Evolutionary conservation across 2,329 filamentous ascomycete genomes (phyloP).

Genomic region (Fusarium sp.): DNA sequence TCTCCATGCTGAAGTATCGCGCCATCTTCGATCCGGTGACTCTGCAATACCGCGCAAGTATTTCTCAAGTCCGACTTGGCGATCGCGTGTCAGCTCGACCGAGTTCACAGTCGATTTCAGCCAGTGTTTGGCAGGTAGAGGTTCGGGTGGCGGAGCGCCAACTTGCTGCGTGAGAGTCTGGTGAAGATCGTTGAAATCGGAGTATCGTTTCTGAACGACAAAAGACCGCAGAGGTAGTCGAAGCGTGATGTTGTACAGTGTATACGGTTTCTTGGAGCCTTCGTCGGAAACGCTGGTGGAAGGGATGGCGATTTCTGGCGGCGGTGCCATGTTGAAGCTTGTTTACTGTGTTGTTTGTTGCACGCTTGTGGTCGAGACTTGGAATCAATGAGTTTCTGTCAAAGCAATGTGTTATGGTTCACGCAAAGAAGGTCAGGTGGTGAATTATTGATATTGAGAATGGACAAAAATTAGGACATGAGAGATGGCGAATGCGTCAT

Average conservation of each 20-base stretch:
- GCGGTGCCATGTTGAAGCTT: conserved; percentile 68
- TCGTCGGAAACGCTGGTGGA: conserved; percentile 71
- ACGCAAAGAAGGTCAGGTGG: not conserved
- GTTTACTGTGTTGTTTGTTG: conserved; percentile 1
- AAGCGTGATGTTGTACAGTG: conserved; percentile 82
- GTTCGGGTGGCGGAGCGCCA: conserved; percentile 72
- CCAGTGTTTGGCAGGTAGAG: conserved; percentile 82
- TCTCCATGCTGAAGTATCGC: conserved; percentile 79
- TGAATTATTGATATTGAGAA: conserved; percentile 2
- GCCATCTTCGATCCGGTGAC: conserved; percentile 80
- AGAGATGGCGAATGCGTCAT: conserved; percentile 39
- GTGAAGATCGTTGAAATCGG: conserved; percentile 80
- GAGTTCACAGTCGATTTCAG: conserved; percentile 79
- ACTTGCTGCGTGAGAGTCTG: conserved; percentile 70
- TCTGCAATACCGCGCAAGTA: conserved; percentile 81
- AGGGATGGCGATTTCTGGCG: conserved; percentile 76
- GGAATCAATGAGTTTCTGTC: not conserved
- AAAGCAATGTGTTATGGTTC: not conserved
- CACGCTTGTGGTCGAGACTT: not conserved
- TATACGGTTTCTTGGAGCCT: conserved; percentile 73
- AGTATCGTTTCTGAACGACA: conserved; percentile 84
- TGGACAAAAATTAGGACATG: conserved; percentile 17
- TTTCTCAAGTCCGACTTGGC: conserved; percentile 75
- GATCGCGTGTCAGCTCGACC: conserved; percentile 76
- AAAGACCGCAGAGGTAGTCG: conserved; percentile 82